phyloP scores from a whole-genome alignment of 2,329 filamentous ascomycete genomes.

The Tolypocladium capitatum region DNA sequence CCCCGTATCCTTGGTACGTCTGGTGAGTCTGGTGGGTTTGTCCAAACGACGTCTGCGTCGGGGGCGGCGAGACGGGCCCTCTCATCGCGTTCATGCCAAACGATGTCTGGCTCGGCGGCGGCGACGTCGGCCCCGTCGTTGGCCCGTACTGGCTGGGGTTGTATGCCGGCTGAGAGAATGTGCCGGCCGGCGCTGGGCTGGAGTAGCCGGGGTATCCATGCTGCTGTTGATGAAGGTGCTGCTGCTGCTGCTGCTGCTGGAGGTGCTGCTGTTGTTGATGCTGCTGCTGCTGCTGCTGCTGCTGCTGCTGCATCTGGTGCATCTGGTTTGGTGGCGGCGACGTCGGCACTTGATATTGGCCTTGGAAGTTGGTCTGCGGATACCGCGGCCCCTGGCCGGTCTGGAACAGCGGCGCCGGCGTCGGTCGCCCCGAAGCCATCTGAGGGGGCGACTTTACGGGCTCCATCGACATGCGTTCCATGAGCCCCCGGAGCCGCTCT shows the following conservation, averaged over 20 bases:
- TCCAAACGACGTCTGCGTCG: constrained; percentile 40
- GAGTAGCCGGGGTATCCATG: constrained; percentile 30
- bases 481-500: constrained; percentile 72
- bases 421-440: constrained; percentile 11
- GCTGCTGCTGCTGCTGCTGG: constrained; percentile 11
- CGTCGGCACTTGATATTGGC: constrained; percentile 46
- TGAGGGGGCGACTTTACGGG: constrained; percentile 27
- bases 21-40: constrained; percentile 29
- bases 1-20: constrained; percentile 24
- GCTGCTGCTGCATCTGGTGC: constrained; percentile 27
- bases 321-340: constrained; percentile 39
- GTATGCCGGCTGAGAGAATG: constrained; percentile 39
- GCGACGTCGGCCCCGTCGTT: constrained; percentile 44
- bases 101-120: constrained; percentile 47
- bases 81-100: constrained; percentile 27
- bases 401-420: constrained; percentile 36
- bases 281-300: constrained; percentile 7
- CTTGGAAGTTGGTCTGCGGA: constrained; percentile 37
- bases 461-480: constrained; percentile 95
- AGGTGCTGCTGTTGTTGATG: constrained; percentile 16
- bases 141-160: constrained; percentile 47
- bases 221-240: constrained; percentile 7
- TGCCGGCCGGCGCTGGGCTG: constrained; percentile 25
- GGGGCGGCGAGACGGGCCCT: constrained; percentile 39
- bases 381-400: constrained; percentile 34